These are phyloP conservation scores for Skeletonema grethae DNA, from an alignment of 108 stramenopile genomes.

Conservation along the genomic window DNA sequence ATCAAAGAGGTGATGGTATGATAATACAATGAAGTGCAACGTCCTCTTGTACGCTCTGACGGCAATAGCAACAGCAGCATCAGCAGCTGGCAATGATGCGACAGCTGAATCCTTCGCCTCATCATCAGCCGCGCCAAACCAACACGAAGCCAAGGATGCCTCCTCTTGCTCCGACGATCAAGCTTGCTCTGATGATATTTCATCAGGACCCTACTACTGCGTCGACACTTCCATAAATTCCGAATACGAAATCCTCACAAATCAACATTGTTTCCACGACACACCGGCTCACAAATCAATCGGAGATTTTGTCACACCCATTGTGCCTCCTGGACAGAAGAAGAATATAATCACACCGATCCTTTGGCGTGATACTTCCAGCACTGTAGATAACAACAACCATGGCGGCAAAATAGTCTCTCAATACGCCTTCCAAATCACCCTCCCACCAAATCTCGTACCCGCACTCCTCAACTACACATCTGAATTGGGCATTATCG, in stretches of 20 bases:
- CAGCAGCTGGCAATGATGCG: too few relatives aligned
- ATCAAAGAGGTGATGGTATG: too few relatives aligned
- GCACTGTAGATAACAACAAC: not conserved
- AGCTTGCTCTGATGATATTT: too few relatives aligned
- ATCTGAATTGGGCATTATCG: constrained; percentile 47
- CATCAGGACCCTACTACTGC: not conserved
- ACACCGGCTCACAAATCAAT: not conserved
- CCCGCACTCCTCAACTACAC: constrained; percentile 18
- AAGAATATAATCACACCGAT: constrained; percentile 15
- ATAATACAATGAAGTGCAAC: too few relatives aligned
- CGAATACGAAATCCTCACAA: not conserved
- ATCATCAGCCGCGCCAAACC: too few relatives aligned
- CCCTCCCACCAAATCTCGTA: constrained; percentile 30
- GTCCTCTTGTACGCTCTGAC: too few relatives aligned
- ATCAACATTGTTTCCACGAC: not conserved
- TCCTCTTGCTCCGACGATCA: too few relatives aligned
- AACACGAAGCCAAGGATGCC: too few relatives aligned
- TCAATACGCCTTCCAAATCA: constrained; percentile 46
- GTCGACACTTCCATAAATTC: not conserved
- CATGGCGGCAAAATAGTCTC: constrained; percentile 19
- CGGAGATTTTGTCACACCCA: constrained; percentile 41
- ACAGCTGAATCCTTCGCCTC: too few relatives aligned
- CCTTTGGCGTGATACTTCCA: constrained; percentile 8
- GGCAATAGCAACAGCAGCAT: too few relatives aligned
- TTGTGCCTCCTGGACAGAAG: not conserved